Percentiles rank a stretch among this genome's conserved stretches.
phyloP scores from a whole-genome alignment of 2,329 filamentous ascomycete species.

The Rhynchosporium agropyri region DNA sequence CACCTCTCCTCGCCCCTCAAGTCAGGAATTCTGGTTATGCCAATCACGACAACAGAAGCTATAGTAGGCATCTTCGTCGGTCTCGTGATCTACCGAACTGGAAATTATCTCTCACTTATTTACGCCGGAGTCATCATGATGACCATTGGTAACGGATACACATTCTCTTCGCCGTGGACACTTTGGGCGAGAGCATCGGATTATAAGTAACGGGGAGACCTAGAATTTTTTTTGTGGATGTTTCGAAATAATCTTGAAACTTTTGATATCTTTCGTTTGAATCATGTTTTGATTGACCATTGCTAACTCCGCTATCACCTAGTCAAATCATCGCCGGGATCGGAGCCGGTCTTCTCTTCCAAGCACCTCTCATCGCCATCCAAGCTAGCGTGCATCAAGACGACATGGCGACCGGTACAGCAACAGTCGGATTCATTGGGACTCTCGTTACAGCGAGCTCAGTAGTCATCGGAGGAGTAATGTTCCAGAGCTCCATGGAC shows the following conservation, averaged over 20 bases:
- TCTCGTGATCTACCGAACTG: conserved; percentile 52
- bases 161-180: conserved; percentile 45
- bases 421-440: conserved; percentile 52
- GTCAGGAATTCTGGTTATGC: conserved; percentile 74
- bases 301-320: too few species aligned
- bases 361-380: conserved; percentile 57
- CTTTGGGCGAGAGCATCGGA: conserved; percentile 48
- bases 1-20: conserved; percentile 68
- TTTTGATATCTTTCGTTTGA: too few species aligned
- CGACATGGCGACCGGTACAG: conserved; percentile 51
- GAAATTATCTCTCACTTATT: conserved; percentile 51
- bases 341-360: conserved; percentile 55
- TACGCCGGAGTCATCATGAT: conserved; percentile 48
- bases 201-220: conserved; percentile 35
- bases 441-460: conserved; percentile 48
- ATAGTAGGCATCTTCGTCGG: conserved; percentile 50
- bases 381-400: conserved; percentile 51
- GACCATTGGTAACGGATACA: conserved; percentile 51
- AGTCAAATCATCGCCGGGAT: conserved; percentile 52
- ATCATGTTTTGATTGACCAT: too few species aligned
- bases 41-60: conserved; percentile 49
- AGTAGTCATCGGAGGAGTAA: conserved; percentile 49
- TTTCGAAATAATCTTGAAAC: too few species aligned
- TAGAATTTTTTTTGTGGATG: too few species aligned
- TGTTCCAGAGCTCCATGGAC: conserved; percentile 45